A percentile compares a stretch with the other conserved stretches of the same genome.
These are phyloP conservation scores for Plantago major DNA, from an alignment of 257 asterid genomes.

Conservation along the genomic window DNA sequence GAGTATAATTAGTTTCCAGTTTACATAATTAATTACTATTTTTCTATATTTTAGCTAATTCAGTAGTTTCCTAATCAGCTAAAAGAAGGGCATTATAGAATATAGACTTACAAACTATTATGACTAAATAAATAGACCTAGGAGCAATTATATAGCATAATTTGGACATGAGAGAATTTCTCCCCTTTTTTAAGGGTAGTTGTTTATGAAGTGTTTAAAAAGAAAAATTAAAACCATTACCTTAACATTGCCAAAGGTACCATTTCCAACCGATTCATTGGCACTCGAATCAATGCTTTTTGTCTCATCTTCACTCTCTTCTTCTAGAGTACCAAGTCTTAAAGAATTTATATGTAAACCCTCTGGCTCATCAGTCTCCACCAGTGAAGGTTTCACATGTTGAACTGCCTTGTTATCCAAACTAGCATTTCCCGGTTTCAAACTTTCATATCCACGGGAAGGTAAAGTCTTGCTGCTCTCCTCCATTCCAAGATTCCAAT, in stretches of 20 bases:
- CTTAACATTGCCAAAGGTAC: conserved; percentile 31
- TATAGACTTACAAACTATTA: no score
- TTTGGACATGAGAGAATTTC: no score
- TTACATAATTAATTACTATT: no score
- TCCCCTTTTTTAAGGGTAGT: not conserved
- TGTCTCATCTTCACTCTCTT: conserved; percentile 69
- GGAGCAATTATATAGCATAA: no score
- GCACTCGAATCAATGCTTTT: conserved; percentile 49
- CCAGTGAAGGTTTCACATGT: conserved; percentile 35
- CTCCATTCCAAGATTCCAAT: conserved; percentile 69
- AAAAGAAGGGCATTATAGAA: no score
- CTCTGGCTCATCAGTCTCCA: conserved; percentile 42
- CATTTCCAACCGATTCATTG: conserved; percentile 43
- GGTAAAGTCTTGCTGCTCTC: conserved; percentile 33
- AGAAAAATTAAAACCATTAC: conserved; percentile 26
- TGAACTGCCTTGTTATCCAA: conserved; percentile 37
- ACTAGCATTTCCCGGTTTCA: conserved; percentile 32
- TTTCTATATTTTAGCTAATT: no score
- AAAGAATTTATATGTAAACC: conserved; percentile 28
- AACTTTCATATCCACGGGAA: conserved; percentile 34
- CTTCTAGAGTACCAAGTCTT: conserved; percentile 57
- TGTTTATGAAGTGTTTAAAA: not conserved
- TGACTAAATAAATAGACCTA: no score
- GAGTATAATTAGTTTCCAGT: no score
- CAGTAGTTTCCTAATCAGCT: no score